Evolutionary conservation across 169 alveolate species (phyloP).

Genomic region (Plasmodium cynomolgi): DNA sequence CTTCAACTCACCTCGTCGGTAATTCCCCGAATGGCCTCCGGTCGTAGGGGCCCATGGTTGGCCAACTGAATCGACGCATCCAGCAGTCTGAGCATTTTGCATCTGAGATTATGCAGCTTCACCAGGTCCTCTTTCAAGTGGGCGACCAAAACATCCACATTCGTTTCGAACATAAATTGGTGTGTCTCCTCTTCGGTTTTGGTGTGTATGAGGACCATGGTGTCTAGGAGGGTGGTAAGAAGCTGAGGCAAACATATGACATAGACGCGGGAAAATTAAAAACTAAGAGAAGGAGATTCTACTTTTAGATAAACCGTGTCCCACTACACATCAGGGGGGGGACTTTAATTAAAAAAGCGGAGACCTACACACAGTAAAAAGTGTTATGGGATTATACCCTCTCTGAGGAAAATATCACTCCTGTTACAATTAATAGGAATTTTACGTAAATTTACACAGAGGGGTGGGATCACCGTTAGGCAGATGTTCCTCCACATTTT

Average conservation of each 20-base stretch:
- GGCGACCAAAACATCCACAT: constrained; percentile 79
- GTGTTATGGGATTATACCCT: background rate
- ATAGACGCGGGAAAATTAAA: background rate
- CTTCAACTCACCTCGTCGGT: constrained; percentile 86
- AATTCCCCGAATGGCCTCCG: constrained; percentile 95
- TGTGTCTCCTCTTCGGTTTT: constrained; percentile 91
- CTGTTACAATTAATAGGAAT: too few species aligned
- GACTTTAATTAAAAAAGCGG: background rate
- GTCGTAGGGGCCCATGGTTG: constrained; percentile 94
- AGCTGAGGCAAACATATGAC: background rate
- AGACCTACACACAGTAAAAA: background rate
- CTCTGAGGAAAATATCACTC: background rate
- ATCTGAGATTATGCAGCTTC: constrained; percentile 85
- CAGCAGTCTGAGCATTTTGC: constrained; percentile 88
- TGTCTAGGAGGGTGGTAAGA: background rate
- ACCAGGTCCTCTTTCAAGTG: constrained; percentile 83
- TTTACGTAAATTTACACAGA: background rate
- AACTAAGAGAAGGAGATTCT: background rate
- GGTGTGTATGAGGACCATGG: constrained; percentile 93
- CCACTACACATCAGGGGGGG: background rate
- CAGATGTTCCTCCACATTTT: background rate
- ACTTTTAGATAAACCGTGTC: background rate
- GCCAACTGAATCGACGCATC: constrained; percentile 91
- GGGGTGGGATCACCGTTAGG: background rate
- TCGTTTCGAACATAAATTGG: constrained; percentile 92